Base-by-base conservation (phyloP, 352 stramenopile species). In the Globisporangium solare region DNA sequence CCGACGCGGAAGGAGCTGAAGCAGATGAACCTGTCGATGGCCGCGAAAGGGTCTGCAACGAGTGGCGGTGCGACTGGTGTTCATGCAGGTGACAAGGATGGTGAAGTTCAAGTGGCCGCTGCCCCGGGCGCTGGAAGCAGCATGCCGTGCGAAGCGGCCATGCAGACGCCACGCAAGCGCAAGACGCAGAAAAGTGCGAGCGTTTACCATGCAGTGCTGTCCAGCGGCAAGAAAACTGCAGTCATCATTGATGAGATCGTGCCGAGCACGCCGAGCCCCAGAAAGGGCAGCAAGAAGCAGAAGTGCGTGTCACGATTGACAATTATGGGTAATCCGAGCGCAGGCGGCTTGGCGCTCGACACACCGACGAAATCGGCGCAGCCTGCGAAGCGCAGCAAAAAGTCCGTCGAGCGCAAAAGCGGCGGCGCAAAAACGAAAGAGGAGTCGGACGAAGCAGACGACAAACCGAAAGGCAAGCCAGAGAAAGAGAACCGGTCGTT, bases 281-380 rank as follows among this genome's bases (percentile, higher is more conserved):
- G 12, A 18, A 17, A 22, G 0, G 39, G 18, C 39, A 51, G 18
- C 53, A 66, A 66, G 51, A 49, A 61, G 7, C 27, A 35, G 45
- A 86, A 83, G 42, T 71, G 73, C 11, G 67, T 72, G 39, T 73
- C 65, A 18, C 67, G 68, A 12, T 51, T 71, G 4, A 59, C 71
- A 14, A 45, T 12, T 15, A 56, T 80, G 42, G 50, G 39, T 11
- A 70, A 74, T 21, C 40, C 57, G 1, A 71, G 72, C 11, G 74
- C 68, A 12, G 73, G 68, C 10, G 64, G 40, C 14, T 53, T 68
- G 14, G 71, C 65, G 55, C 37, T 84, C 15, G 73, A 79, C 56
- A 83, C 75, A 6, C 64, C 73, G 1, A 76, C 73, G 6, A 81
- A 78, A 20, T 60, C 56, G 18, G 45, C 40, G 6, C 63, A 65